Evolutionary conservation across 2,329 filamentous ascomycete genomes (phyloP).

Genomic region (Colletotrichum higginsianum): DNA sequence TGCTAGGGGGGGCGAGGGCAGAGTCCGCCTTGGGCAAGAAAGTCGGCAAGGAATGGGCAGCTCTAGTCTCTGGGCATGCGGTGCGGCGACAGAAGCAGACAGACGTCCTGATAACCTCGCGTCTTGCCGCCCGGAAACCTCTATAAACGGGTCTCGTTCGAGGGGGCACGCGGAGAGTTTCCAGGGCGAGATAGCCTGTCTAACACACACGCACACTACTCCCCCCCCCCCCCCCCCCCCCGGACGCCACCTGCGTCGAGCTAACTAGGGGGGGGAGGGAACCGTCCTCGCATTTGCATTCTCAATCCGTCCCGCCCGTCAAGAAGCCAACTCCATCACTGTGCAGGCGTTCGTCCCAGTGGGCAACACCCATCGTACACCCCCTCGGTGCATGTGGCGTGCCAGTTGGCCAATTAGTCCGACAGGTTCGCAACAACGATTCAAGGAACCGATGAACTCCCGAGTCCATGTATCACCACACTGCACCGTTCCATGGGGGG

Average conservation of each 20-base stretch:
- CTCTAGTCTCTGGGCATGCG: slow-evolving; percentile 26
- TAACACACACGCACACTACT: neutral
- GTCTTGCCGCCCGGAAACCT: neutral
- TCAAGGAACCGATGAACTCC: neutral
- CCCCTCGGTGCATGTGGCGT: neutral
- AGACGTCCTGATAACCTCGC: slow-evolving; percentile 20
- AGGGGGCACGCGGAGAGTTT: slow-evolving; percentile 17
- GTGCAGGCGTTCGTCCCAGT: slow-evolving; percentile 38
- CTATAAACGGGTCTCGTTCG: neutral
- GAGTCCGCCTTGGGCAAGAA: neutral
- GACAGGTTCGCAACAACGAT: neutral
- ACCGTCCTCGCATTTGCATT: slow-evolving; percentile 1
- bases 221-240: slow-evolving; percentile 7
- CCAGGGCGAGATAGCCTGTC: neutral
- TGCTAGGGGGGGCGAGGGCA: neutral
- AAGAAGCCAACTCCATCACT: slow-evolving; percentile 24
- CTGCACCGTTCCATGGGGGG: too few species aligned
- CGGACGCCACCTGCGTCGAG: slow-evolving; percentile 24
- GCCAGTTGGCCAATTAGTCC: neutral
- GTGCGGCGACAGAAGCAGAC: slow-evolving; percentile 11
- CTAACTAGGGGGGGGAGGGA: neutral
- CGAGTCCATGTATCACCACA: neutral
- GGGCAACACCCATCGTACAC: slow-evolving; percentile 1
- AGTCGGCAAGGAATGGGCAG: neutral
- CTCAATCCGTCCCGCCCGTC: slow-evolving; percentile 23